Percentiles rank a stretch among this genome's conserved stretches.
Evolutionary conservation across 2,329 filamentous ascomycete species (phyloP).

Genomic region (Parasarocladium wereldwijsianum): DNA sequence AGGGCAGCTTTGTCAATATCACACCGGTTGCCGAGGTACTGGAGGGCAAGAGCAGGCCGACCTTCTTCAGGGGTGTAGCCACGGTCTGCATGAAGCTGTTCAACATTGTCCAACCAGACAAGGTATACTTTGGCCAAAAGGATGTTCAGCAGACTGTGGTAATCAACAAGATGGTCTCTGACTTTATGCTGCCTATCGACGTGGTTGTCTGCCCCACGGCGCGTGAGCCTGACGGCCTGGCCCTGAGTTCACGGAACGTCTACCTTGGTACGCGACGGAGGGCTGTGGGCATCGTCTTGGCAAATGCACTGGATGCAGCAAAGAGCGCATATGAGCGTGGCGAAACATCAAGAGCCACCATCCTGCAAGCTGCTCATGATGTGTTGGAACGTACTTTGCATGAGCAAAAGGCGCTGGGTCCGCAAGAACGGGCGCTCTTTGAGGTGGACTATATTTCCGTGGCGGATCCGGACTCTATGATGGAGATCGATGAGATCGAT

Average conservation of each 20-base stretch:
- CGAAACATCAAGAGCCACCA: constrained; percentile 39
- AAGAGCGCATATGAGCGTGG: constrained; percentile 46
- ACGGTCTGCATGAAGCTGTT: constrained; percentile 81
- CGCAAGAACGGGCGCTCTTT: constrained; percentile 50
- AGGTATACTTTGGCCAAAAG: constrained; percentile 90
- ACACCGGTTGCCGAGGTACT: constrained; percentile 70
- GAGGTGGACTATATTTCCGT: constrained; percentile 89
- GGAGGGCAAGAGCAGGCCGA: constrained; percentile 74
- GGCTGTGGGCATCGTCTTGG: constrained; percentile 56
- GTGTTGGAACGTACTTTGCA: constrained; percentile 39
- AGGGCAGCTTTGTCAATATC: constrained; percentile 82
- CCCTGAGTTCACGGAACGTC: constrained; percentile 85
- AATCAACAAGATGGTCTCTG: constrained; percentile 71
- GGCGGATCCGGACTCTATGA: constrained; percentile 69
- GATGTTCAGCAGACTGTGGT: constrained; percentile 94
- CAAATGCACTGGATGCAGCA: constrained; percentile 53
- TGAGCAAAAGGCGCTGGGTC: constrained; percentile 46
- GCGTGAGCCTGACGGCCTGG: constrained; percentile 68
- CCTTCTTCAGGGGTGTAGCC: constrained; percentile 92
- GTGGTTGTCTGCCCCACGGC: constrained; percentile 62
- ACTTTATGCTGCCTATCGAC: constrained; percentile 67
- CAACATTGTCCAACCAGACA: constrained; percentile 41
- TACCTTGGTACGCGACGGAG: constrained; percentile 71
- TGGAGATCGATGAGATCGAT: constrained; percentile 63
- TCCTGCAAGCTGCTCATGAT: constrained; percentile 57